Percentiles rank a stretch among this genome's conserved stretches.
Evolutionary conservation across 257 asterid genomes (phyloP).

Genomic region (Solanum corneliomulleri): DNA sequence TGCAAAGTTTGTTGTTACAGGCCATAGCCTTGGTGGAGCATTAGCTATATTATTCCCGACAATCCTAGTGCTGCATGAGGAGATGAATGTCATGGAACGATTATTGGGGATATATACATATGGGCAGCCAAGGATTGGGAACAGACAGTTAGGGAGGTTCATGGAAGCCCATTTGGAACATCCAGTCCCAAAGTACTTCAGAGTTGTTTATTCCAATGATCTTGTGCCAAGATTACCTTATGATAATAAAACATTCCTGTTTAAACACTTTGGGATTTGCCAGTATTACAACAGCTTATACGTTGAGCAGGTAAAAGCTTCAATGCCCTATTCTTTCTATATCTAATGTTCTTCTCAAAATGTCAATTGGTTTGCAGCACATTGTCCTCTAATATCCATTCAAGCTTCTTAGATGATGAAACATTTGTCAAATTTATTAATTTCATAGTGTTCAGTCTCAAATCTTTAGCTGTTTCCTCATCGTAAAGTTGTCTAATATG

Average conservation of each 20-base stretch:
- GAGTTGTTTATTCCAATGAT: conserved; percentile 81
- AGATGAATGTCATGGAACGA: conserved; percentile 46
- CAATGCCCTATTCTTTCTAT: background rate
- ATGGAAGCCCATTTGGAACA: conserved; percentile 52
- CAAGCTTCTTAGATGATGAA: background rate
- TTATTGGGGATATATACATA: conserved; percentile 59
- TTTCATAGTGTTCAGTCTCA: background rate
- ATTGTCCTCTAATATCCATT: background rate
- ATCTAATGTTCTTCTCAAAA: background rate
- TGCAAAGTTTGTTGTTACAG: conserved; percentile 70
- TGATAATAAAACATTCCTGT: conserved; percentile 70
- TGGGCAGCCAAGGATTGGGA: conserved; percentile 88
- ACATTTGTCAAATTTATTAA: background rate
- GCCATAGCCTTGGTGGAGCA: conserved; percentile 97
- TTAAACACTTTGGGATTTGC: conserved; percentile 81
- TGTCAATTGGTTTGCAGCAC: background rate
- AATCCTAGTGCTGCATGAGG: conserved; percentile 52
- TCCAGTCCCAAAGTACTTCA: conserved; percentile 52
- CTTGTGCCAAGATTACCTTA: conserved; percentile 93
- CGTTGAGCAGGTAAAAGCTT: conserved; percentile 40
- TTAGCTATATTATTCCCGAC: conserved; percentile 77
- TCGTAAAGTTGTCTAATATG: background rate
- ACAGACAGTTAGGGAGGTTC: conserved; percentile 43
- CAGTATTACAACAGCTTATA: conserved; percentile 73
- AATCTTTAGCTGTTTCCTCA: background rate